These are phyloP conservation scores for Mrakia gelida DNA, from an alignment of 768 basidiomycete species.

Conservation along the genomic window DNA sequence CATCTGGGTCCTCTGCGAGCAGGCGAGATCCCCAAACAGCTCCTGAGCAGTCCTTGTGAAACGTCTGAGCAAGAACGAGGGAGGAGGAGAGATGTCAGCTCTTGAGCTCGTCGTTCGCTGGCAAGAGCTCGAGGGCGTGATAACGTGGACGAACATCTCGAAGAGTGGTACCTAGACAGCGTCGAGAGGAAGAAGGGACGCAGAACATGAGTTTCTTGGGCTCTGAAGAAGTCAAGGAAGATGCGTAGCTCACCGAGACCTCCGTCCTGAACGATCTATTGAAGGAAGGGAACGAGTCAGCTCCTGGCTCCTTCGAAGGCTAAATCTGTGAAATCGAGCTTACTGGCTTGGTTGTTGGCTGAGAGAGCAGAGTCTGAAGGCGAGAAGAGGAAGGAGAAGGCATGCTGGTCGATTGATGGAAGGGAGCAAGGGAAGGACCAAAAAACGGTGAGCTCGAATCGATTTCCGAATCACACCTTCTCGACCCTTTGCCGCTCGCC, in stretches of 20 bases:
- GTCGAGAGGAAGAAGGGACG: neutral
- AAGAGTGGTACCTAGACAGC: constrained; percentile 20
- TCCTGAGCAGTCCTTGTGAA: constrained; percentile 52
- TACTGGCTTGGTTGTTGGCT: neutral
- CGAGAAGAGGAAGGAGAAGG: neutral
- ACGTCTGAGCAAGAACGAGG: constrained; percentile 31
- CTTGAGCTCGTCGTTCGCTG: neutral
- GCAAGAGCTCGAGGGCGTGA: neutral
- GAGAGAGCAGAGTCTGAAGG: neutral
- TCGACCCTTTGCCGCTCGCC: too few relatives aligned
- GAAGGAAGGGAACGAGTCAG: neutral
- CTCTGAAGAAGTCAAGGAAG: neutral
- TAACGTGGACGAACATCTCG: constrained; percentile 13
- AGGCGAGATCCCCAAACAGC: constrained; percentile 71
- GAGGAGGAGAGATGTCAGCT: neutral
- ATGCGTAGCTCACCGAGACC: neutral
- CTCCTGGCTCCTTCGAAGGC: neutral
- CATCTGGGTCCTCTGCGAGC: constrained; percentile 53
- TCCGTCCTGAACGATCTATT: constrained; percentile 22
- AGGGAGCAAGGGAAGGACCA: neutral
- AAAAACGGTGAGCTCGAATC: neutral
- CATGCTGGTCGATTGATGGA: neutral
- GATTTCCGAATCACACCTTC: neutral
- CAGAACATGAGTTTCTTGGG: too few relatives aligned
- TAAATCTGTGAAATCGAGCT: neutral